phyloP scores from a whole-genome alignment of 768 basidiomycete genomes.

The Rhodotorula kratochvilovae region DNA sequence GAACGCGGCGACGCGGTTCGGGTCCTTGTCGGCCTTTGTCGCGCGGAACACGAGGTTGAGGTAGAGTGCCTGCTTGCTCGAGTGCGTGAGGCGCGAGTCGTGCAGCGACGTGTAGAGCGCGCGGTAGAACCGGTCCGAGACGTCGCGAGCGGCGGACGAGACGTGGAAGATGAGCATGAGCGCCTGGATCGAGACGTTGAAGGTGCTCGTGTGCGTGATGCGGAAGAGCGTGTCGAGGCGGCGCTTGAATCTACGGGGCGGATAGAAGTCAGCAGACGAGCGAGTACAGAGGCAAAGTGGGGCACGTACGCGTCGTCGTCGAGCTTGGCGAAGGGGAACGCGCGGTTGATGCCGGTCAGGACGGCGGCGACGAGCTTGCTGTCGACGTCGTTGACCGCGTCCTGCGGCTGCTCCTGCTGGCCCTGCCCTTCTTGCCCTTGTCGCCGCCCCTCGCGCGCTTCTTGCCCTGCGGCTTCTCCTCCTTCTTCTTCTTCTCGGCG shows the following conservation, averaged over 20 bases:
- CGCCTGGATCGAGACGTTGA: constrained; percentile 92
- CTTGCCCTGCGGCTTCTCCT: constrained; percentile 6
- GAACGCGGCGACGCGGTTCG: constrained; percentile 69
- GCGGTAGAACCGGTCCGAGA: constrained; percentile 57
- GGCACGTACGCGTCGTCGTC: constrained; percentile 57
- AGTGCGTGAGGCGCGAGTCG: constrained; percentile 70
- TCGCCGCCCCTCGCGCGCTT: constrained; percentile 26
- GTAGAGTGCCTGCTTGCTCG: constrained; percentile 94
- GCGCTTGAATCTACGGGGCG: constrained; percentile 54
- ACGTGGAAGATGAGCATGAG: constrained; percentile 85
- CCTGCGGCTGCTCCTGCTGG: constrained; percentile 51
- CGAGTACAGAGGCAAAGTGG: constrained; percentile 47
- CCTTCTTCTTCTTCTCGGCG: constrained; percentile 26
- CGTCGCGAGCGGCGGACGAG: constrained; percentile 52
- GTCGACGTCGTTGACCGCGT: constrained; percentile 52
- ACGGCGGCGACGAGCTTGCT: constrained; percentile 83
- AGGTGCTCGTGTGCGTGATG: constrained; percentile 90
- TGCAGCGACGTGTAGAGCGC: constrained; percentile 84
- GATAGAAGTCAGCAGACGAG: not conserved
- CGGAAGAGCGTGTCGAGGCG: constrained; percentile 91
- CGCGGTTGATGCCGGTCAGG: constrained; percentile 89
- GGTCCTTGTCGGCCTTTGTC: constrained; percentile 63
- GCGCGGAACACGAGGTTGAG: constrained; percentile 89
- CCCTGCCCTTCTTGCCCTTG: constrained; percentile 41
- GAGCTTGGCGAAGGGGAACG: constrained; percentile 83